phyloP scores from a whole-genome alignment of 2,329 filamentous ascomycete genomes.

The Cercospora nicotianae region DNA sequence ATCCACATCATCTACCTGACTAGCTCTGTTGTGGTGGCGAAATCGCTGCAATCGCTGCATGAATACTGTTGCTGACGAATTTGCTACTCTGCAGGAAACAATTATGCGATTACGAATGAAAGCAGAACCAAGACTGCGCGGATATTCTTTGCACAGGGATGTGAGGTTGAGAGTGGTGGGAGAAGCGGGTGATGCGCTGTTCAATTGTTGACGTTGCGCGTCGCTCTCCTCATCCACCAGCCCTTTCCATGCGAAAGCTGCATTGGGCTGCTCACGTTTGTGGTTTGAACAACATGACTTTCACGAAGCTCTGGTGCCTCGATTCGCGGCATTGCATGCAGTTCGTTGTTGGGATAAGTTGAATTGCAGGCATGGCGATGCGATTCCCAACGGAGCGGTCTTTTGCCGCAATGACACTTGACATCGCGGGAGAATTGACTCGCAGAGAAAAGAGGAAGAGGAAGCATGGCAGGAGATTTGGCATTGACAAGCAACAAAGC shows the following conservation, averaged over 20 bases:
- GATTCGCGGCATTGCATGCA: neutral
- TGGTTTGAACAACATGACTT: neutral
- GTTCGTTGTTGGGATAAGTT: neutral
- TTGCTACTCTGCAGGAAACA: conserved; percentile 65
- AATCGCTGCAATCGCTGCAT: too few relatives aligned
- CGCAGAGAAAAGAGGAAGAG: neutral
- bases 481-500: neutral
- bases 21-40: neutral
- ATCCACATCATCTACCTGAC: neutral
- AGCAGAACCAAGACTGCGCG: conserved; percentile 65
- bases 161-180: conserved; percentile 49
- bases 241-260: neutral
- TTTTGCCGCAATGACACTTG: neutral
- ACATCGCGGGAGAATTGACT: neutral
- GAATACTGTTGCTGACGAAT: conserved; percentile 17
- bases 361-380: neutral
- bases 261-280: neutral
- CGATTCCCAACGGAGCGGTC: neutral
- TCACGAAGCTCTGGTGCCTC: neutral
- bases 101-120: conserved; percentile 87
- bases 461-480: neutral
- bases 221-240: neutral
- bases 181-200: conserved; percentile 15
- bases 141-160: conserved; percentile 91
- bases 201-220: neutral